Base-by-base conservation (phyloP, 225 moss, liverwort and hornwort species). In the Pseudisothecium myosuroides region DNA sequence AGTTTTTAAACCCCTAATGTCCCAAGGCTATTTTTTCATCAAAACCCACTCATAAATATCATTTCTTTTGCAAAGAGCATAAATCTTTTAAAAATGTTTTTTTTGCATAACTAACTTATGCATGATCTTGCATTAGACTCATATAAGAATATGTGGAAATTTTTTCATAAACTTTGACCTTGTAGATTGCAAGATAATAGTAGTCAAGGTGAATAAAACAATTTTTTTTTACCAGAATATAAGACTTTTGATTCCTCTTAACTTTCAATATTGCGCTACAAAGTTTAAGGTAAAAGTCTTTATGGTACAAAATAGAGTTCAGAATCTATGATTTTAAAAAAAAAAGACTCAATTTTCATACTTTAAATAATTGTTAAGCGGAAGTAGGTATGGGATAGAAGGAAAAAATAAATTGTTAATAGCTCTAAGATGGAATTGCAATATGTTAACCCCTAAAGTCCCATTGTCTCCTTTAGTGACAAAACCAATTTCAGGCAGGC, bases 1-100 rank as follows among this genome's bases (percentile, higher is more conserved):
- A 9, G 0, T 69, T 17, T 22, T 10, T 43, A 6, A 72, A 27
- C 0, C 3, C 3, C 6, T 10, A 6, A 3, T 17, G 17, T 11
- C 0, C 2, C 0, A 28, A 28, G 9, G 41, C 9, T 4, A 26
- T 8, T 41, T 41, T 39, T 71, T 7, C 9, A 26, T 41, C 9
- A 71, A 43, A 39, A 39, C 9, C 1, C 4, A 10, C 3, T 28
- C 10, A 45, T 28, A 73, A 73, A 0, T 73, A 0, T 0, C 17
- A 45, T 45, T 73, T 73, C 11, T 73, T 17, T 45, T 29, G 72
- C 16, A 43, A 71, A 16, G 5, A 26, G 8, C 0, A 71, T 8
- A n/a, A 68, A 13, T 20, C 10, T 19, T 66, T 37, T n/a, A n/a
- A n/a, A 11, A 64, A 3, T 20, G 5, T 18, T 65, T 27, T 34